Evolutionary conservation across 1,284 basidiomycete species (phyloP), one percentile per base, ranked within the genome.

Genomic region (Abortiporus biennis): DNA sequence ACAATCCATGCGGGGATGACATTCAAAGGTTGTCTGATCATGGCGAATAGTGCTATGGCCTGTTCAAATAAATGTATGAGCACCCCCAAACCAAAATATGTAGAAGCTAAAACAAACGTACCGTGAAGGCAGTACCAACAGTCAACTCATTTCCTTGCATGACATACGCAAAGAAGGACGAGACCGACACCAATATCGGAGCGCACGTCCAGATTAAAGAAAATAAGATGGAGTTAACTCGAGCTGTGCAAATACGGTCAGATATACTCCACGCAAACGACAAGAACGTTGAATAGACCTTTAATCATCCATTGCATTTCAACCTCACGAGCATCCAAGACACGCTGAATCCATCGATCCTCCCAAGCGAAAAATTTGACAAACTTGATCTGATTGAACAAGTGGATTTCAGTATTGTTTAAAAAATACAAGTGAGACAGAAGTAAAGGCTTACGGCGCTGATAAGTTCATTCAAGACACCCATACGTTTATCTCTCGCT

Each of bases 351-450:
- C 86, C 85, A 90, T 11, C 73, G 67, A 25, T 79, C 74, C 53
- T 89, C 85, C 86, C 86, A 89, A 3, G 85, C 85, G 48, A 89
- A 89, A 64, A 90, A 87, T 54, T 92, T 92, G 68, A 92, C 85
- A 55, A 92, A 89, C 54, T 87, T 88, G 49, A 87, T 68, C 65
- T 78, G 49, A 30, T n/a, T n/a, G n/a, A n/a, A n/a, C n/a, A n/a
- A n/a, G n/a, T n/a, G n/a, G n/a, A n/a, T n/a, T n/a, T n/a, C n/a
- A n/a, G 42, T 15, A 22, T 22, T n/a, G 16, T 4, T n/a, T n/a
- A n/a, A n/a, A n/a, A n/a, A n/a, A n/a, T n/a, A n/a, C 4, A 29
- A 40, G 19, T 25, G 9, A 22, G 9, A 12, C 22, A 23, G 29
- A 34, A 31, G 6, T 3, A 31, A 23, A 29, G 32, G 58, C 70